These are phyloP conservation scores for Phytophthora fragariae DNA, from an alignment of 352 stramenopile genomes.

Conservation along the genomic window DNA sequence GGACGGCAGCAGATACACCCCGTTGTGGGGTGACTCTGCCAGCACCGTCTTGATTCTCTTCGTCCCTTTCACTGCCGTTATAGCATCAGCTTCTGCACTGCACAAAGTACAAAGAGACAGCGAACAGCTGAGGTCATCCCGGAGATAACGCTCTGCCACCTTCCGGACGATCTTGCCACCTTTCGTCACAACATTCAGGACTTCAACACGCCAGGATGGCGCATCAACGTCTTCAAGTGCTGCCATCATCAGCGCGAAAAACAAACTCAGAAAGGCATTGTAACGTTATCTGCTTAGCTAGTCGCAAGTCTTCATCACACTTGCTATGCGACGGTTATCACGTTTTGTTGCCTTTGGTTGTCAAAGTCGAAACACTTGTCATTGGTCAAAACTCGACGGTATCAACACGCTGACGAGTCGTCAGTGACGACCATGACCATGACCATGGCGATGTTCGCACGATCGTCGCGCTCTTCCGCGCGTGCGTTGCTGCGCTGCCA, in stretches of 20 bases:
- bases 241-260: background rate
- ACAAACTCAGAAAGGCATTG: background rate
- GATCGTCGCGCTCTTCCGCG: conserved; percentile 3
- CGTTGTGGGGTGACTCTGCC: conserved; percentile 47
- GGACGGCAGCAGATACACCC: conserved; percentile 75
- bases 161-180: conserved; percentile 71
- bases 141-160: conserved; percentile 81
- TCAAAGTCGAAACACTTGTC: background rate
- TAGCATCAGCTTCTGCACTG: conserved; percentile 10
- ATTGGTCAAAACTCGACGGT: conserved; percentile 2
- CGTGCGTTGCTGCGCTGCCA: conserved; percentile 20
- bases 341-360: background rate
- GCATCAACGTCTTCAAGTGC: background rate
- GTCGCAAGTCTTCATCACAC: background rate
- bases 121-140: conserved; percentile 81
- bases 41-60: conserved; percentile 53
- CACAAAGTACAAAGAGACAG: conserved; percentile 59
- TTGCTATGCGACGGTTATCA: background rate
- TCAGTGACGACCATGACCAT: too few relatives aligned
- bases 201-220: conserved; percentile 49
- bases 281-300: background rate
- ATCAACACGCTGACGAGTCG: conserved; percentile 4
- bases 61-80: background rate
- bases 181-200: conserved; percentile 71
- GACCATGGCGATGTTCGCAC: conserved; percentile 13